A percentile compares a stretch with the other conserved stretches of the same genome.
Conservation (phyloP, 257 asterid genomes). For the Echium plantagineum region DNA sequence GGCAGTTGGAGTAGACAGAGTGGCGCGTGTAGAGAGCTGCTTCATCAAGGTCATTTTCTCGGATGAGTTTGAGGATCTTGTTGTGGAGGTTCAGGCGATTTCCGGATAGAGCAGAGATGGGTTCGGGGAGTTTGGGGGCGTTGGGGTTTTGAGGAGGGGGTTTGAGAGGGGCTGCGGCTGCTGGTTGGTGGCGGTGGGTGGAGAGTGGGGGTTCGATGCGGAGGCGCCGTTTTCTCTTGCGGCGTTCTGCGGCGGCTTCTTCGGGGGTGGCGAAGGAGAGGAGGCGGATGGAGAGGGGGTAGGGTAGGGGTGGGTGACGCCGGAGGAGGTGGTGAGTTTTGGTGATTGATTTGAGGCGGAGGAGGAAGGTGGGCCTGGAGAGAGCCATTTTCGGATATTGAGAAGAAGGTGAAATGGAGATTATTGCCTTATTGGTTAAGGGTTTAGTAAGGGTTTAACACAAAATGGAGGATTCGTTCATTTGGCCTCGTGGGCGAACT, state of each 20-base stretch:
- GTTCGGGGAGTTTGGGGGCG: constrained; percentile 83
- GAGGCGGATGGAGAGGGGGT: constrained; percentile 35
- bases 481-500: too few species aligned
- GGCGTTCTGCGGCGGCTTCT: constrained; percentile 95
- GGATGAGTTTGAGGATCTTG: constrained; percentile 59
- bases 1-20: constrained; percentile 81
- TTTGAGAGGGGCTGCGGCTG: constrained; percentile 26
- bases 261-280: constrained; percentile 91
- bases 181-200: constrained; percentile 51
- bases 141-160: constrained; percentile 44
- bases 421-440: not conserved
- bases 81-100: constrained; percentile 73
- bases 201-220: constrained; percentile 76
- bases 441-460: not conserved
- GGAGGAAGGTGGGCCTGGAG: constrained; percentile 48
- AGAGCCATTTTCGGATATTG: constrained; percentile 41
- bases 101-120: constrained; percentile 58
- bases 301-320: constrained; percentile 20
- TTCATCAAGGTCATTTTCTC: constrained; percentile 86
- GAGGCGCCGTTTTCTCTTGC: constrained; percentile 75
- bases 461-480: too few species aligned
- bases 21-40: constrained; percentile 91
- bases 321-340: constrained; percentile 18
- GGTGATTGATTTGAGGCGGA: constrained; percentile 42
- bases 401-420: not conserved